Evolutionary conservation across 2,329 filamentous ascomycete species (phyloP).

Genomic region (Fusarium siculi): DNA sequence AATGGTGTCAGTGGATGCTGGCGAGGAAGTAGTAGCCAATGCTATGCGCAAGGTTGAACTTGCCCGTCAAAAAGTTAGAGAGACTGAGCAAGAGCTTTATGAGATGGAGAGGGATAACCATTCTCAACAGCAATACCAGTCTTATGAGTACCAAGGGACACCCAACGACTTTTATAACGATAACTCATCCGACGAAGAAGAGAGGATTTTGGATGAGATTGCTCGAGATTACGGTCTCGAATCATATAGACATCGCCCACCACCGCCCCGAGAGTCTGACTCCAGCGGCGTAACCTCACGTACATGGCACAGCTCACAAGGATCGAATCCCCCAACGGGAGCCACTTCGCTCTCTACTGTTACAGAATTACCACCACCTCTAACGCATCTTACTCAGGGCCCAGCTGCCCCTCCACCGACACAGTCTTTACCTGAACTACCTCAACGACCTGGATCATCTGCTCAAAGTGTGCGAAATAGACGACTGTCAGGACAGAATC

Average conservation of each 20-base stretch:
- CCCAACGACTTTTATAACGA: conserved; percentile 71
- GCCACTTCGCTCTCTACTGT: conserved; percentile 69
- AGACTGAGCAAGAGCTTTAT: conserved; percentile 75
- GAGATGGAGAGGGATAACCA: conserved; percentile 59
- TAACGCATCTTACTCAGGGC: conserved; percentile 31
- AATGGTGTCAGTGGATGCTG: conserved; percentile 52
- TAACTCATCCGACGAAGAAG: conserved; percentile 76
- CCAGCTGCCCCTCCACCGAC: conserved; percentile 60
- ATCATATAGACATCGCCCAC: conserved; percentile 73
- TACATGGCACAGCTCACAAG: conserved; percentile 83
- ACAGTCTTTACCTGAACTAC: conserved; percentile 58
- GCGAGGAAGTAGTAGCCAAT: conserved; percentile 61
- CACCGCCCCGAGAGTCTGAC: conserved; percentile 80
- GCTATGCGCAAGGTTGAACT: conserved; percentile 75
- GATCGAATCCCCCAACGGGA: conserved; percentile 68
- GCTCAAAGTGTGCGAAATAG: conserved; percentile 74
- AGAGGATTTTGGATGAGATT: conserved; percentile 87
- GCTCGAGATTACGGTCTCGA: conserved; percentile 84
- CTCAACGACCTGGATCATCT: conserved; percentile 48
- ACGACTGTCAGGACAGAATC: conserved; percentile 81
- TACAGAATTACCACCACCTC: conserved; percentile 63
- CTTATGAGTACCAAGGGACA: conserved; percentile 34
- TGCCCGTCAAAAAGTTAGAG: conserved; percentile 78
- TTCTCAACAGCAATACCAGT: conserved; percentile 45
- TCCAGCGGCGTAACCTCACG: conserved; percentile 81